These are phyloP conservation scores for Russula virescens DNA, from an alignment of 768 basidiomycete genomes.

Conservation along the genomic window DNA sequence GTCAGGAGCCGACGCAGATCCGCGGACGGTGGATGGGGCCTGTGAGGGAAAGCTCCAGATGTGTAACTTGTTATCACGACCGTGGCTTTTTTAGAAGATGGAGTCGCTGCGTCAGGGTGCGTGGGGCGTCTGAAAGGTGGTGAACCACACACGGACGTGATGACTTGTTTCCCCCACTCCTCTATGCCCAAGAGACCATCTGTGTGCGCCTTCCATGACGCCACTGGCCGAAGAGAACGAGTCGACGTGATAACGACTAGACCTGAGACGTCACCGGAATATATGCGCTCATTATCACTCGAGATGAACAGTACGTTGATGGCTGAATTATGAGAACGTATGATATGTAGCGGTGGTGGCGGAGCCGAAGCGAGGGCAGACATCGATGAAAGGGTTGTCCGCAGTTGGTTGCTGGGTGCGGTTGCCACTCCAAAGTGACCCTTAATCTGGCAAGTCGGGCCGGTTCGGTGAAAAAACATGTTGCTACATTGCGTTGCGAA, in stretches of 20 bases:
- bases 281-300: conserved; percentile 68
- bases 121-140: background rate
- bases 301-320: conserved; percentile 61
- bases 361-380: background rate
- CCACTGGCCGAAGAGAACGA: conserved; percentile 62
- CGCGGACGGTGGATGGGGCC: conserved; percentile 37
- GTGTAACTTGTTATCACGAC: conserved; percentile 80
- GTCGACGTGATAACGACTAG: conserved; percentile 74
- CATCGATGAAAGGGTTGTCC: too few relatives aligned
- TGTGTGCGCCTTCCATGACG: conserved; percentile 73
- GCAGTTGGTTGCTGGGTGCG: too few relatives aligned
- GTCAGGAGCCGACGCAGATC: conserved; percentile 49
- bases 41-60: conserved; percentile 57
- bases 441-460: too few relatives aligned
- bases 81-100: conserved; percentile 47
- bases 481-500: background rate
- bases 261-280: conserved; percentile 81
- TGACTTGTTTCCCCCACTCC: conserved; percentile 58
- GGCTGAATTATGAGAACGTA: conserved; percentile 66
- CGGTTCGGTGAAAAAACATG: background rate
- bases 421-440: too few relatives aligned
- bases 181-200: conserved; percentile 73
- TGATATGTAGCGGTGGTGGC: conserved; percentile 62
- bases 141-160: conserved; percentile 60
- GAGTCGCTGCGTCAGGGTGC: background rate